Percentiles rank a stretch among this genome's conserved stretches.
Evolutionary conservation across 1,139 yeast genomes (phyloP).

Genomic region (Hyphopichia buzzinii): DNA sequence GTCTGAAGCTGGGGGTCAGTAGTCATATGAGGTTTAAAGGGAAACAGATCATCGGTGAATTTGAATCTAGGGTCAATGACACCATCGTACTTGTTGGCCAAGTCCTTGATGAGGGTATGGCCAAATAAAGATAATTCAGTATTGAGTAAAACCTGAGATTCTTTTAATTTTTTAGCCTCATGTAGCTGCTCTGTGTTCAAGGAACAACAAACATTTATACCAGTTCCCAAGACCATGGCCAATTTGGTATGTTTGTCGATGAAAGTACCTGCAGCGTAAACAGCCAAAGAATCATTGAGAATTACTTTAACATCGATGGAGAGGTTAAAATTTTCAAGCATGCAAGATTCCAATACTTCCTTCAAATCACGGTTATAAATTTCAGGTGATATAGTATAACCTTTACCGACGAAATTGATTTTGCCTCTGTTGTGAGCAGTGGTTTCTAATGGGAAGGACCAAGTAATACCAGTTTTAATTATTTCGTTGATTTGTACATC

Average conservation of each 20-base stretch:
- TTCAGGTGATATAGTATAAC: slow-evolving; percentile 44
- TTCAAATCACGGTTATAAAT: slow-evolving; percentile 42
- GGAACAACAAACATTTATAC: slow-evolving; percentile 43
- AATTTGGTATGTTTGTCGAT: slow-evolving; percentile 35
- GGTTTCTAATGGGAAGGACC: slow-evolving; percentile 58
- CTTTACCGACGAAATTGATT: slow-evolving; percentile 49
- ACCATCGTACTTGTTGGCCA: slow-evolving; percentile 38
- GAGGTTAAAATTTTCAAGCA: slow-evolving; percentile 20
- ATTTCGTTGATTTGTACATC: slow-evolving; percentile 7
- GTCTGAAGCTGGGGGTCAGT: slow-evolving; percentile 27
- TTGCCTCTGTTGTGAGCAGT: slow-evolving; percentile 43
- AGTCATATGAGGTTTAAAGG: slow-evolving; percentile 34
- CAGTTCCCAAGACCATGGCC: slow-evolving; percentile 49
- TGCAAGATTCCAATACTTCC: slow-evolving; percentile 33
- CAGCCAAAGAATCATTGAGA: slow-evolving; percentile 47
- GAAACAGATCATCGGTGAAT: slow-evolving; percentile 13
- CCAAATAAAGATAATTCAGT: slow-evolving; percentile 45
- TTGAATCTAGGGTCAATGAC: slow-evolving; percentile 36
- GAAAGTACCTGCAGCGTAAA: slow-evolving; percentile 46
- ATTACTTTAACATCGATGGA: slow-evolving; percentile 32
- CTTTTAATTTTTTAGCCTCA: slow-evolving; percentile 20
- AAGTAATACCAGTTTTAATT: slow-evolving; percentile 49
- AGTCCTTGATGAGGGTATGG: slow-evolving; percentile 23
- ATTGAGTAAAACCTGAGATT: slow-evolving; percentile 29
- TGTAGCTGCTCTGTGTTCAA: slow-evolving; percentile 24